Evolutionary conservation across 768 basidiomycete genomes (phyloP).

Genomic region (Lentinus tigrinus): DNA sequence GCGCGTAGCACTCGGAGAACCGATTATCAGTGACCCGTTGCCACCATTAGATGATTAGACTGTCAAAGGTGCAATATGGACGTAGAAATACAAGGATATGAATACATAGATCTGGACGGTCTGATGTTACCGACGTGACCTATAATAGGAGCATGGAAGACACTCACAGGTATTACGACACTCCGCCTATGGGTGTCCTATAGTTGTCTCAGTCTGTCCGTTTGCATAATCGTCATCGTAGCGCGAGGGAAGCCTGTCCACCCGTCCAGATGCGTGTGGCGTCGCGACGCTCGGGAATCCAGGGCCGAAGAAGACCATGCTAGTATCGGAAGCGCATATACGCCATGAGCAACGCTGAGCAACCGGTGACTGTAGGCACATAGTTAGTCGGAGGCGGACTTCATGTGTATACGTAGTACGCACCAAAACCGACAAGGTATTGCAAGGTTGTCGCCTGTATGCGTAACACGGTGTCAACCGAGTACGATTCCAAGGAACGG

Average conservation of each 20-base stretch:
- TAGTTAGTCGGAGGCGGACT: neutral
- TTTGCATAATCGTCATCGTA: neutral
- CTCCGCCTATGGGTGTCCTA: neutral
- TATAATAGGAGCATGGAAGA: neutral
- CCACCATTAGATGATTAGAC: conserved; percentile 60
- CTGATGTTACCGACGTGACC: neutral
- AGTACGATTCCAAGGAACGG: neutral
- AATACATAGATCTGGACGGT: conserved; percentile 12
- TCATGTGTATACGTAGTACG: conserved; percentile 26
- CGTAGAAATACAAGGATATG: conserved; percentile 15
- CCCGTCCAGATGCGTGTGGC: neutral
- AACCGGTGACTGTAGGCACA: conserved; percentile 67
- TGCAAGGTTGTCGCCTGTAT: conserved; percentile 78
- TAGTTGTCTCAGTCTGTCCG: neutral
- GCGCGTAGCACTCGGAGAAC: conserved; percentile 71
- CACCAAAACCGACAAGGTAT: conserved; percentile 85
- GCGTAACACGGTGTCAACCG: neutral
- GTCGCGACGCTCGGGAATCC: neutral
- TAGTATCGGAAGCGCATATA: conserved; percentile 70
- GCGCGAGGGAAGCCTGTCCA: conserved; percentile 5
- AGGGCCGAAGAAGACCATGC: neutral
- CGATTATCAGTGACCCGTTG: conserved; percentile 56
- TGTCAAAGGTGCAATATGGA: neutral
- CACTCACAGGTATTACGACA: conserved; percentile 16
- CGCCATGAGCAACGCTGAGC: conserved; percentile 84